These are phyloP conservation scores for Neurospora pannonica DNA, from an alignment of 495 filamentous ascomycete species.

Conservation along the genomic window DNA sequence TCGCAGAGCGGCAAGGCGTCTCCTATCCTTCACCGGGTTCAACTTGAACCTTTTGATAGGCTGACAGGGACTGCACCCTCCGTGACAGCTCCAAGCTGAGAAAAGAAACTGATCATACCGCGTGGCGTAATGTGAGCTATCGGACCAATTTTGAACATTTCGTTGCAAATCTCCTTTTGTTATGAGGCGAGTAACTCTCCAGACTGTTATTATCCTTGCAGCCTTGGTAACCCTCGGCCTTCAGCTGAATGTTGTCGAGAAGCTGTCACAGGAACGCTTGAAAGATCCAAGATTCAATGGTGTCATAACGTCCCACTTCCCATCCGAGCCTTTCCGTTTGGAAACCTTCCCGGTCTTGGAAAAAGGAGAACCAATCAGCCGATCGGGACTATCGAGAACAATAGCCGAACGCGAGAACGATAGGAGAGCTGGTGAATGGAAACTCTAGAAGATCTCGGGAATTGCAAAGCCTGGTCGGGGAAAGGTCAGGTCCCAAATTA, in stretches of 20 bases:
- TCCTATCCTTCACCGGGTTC: not conserved
- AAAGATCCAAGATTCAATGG: not conserved
- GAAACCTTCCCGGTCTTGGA: not conserved
- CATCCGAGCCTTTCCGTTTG: not conserved
- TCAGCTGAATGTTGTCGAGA: not conserved
- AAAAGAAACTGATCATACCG: not conserved
- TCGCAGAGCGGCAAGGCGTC: not conserved
- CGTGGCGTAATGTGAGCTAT: not conserved
- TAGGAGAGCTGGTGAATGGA: not conserved
- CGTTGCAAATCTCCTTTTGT: not conserved
- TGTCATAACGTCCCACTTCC: not conserved
- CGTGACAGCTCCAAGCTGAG: not conserved
- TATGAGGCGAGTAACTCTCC: not conserved
- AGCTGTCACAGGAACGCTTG: not conserved
- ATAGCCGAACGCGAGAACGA: not conserved
- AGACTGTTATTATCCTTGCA: not conserved
- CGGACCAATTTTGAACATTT: not conserved
- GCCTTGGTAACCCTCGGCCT: not conserved
- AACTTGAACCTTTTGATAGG: not conserved
- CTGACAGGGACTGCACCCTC: not conserved
- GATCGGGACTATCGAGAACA: not conserved
- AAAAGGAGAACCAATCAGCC: not conserved
- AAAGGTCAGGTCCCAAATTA: not conserved
- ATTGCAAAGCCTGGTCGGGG: not conserved
- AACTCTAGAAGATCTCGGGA: not conserved